Base-by-base conservation (phyloP, 768 basidiomycete genomes). In the Suillus alpinus region DNA sequence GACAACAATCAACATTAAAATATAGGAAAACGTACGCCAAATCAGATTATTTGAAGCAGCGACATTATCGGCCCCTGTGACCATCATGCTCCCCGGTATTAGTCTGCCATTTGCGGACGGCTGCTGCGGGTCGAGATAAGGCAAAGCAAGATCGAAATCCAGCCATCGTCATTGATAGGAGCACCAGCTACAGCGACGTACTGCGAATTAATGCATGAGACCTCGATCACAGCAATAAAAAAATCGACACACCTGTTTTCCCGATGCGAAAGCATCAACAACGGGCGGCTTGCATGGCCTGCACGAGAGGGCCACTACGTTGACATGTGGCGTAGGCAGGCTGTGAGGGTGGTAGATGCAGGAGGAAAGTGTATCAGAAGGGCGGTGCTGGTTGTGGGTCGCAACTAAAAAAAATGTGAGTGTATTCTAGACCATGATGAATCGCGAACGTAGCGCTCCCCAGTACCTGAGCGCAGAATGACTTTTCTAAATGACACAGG, bases 401-500 rank as follows among this genome's bases (percentile, higher is more conserved):
- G 23, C 23, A 20, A 46, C 20, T 13, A 46, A 46, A 26, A 26
- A 26, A 14, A 46, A 46, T 23, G 23, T 23, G 23, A 46, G 20
- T 46, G 6, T 8, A 81, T 77, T 63, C 83, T 83, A 3, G 78
- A 72, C n/a, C 82, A 77, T 37, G 68, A 73, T 3, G 76, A 72
- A 34, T 85, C 81, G 73, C 66, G 70, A 82, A 65, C 62, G 77
- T 41, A 16, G 76, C 74, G 18, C 79, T 80, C 13, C 81, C 80
- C 32, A 81, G 78, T 16, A 84, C 79, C 4, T 83, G 83, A 1
- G 85, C 81, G 63, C 89, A 92, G 1, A 94, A 75, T 0, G 80
- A 80, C 69, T 93, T 91, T 67, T 94, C 92, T 13, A 94, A 79
- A n/a, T 94, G 76, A 57, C 82, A 91, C 1, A 81, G 77, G 32